Evolutionary conservation across 371 early-diverging fungal species (phyloP).

Genomic region (Mortierella sp.): DNA sequence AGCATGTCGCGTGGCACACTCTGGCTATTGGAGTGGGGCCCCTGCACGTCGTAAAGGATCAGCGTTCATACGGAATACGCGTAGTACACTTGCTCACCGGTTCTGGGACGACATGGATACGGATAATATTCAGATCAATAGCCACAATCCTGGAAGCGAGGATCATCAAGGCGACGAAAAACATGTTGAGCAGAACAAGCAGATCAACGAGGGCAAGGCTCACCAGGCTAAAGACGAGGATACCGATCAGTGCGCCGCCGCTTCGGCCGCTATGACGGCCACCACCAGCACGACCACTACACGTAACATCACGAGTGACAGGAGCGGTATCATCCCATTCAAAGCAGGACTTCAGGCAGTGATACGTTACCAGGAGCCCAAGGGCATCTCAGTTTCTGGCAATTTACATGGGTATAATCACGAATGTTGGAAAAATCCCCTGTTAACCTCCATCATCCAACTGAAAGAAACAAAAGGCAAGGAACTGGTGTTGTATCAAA

Average conservation of each 20-base stretch:
- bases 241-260: not conserved
- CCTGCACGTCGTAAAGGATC: conserved; percentile 2
- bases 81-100: not conserved
- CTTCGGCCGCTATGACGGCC: too few relatives aligned
- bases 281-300: too few relatives aligned
- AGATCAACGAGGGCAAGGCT: too few relatives aligned
- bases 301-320: too few relatives aligned
- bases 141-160: not conserved
- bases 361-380: conserved; percentile 11
- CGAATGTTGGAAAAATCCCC: not conserved
- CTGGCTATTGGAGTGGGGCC: not conserved
- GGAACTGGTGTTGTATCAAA: conserved; percentile 35
- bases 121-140: not conserved
- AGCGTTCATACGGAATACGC: not conserved
- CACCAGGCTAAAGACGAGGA: not conserved
- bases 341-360: conserved; percentile 3
- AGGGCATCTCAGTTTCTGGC: not conserved
- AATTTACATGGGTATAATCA: not conserved
- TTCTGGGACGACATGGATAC: not conserved
- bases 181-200: too few relatives aligned
- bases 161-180: too few relatives aligned
- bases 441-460: not conserved
- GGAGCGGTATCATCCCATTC: too few relatives aligned
- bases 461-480: conserved; percentile 13
- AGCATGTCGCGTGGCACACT: not conserved